These are phyloP conservation scores for Microcyclospora tardicrescens DNA, from an alignment of 2,329 filamentous ascomycete species.

Conservation along the genomic window DNA sequence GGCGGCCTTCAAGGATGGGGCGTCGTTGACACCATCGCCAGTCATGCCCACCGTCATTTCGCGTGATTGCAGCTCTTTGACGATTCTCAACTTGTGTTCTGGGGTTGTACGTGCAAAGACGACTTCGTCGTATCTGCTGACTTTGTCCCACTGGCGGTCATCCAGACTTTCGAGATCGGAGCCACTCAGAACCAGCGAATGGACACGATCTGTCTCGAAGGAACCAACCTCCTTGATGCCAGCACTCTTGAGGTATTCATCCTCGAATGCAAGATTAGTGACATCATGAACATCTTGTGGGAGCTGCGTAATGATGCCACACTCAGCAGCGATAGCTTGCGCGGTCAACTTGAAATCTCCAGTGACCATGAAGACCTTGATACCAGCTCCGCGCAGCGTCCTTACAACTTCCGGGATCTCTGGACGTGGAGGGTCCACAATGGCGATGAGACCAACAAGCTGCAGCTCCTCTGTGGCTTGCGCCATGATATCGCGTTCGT, in stretches of 20 bases:
- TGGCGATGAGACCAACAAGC: conserved; percentile 44
- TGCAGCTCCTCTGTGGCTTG: conserved; percentile 34
- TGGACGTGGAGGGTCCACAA: conserved; percentile 47
- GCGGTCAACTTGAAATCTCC: conserved; percentile 67
- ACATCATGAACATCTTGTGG: conserved; percentile 40
- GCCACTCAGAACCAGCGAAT: conserved; percentile 48
- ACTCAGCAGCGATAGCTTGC: conserved; percentile 57
- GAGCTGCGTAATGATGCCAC: conserved; percentile 52
- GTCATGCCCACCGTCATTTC: conserved; percentile 52
- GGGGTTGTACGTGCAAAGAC: conserved; percentile 65
- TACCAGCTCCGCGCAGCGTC: conserved; percentile 56
- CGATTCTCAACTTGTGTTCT: conserved; percentile 65
- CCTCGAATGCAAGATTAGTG: conserved; percentile 33
- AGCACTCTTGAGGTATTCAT: conserved; percentile 18
- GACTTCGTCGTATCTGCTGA: conserved; percentile 54
- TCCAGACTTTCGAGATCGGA: conserved; percentile 55
- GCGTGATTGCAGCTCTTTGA: conserved; percentile 57
- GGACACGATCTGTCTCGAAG: background rate
- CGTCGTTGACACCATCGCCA: conserved; percentile 37
- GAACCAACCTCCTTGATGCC: conserved; percentile 11
- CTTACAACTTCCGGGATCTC: conserved; percentile 47
- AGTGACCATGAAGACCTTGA: conserved; percentile 72
- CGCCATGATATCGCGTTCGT: conserved; percentile 45
- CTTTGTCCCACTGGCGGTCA: conserved; percentile 52
- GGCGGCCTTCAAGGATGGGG: conserved; percentile 43